Base-by-base conservation (phyloP, 306 rosid species). In the Medicago arabica region DNA sequence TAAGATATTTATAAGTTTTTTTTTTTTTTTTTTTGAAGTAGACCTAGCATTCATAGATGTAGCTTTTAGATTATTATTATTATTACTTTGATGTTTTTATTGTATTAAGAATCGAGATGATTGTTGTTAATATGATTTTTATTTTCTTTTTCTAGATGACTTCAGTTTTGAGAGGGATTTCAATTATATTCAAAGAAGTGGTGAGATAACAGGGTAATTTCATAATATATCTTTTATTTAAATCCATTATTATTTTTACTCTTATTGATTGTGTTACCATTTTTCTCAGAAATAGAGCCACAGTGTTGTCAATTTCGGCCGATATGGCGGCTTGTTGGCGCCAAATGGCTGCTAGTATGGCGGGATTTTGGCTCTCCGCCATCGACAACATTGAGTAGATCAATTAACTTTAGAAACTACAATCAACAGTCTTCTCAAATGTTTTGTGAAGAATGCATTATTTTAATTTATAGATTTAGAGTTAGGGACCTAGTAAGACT, bases 171-270 rank as follows among this genome's bases (percentile, higher is more conserved):
- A 75, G 86, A 85, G 79, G 78, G 71, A 86, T 81, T 80, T 80
- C 80, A 54, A 78, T 79, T 84, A 67, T 71, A 69, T 78, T 77
- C 76, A 28, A 76, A 44, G 81, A 75, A 72, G 77, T 84, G 88
- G 84, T 87, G 92, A 87, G 86, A 71, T 83, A 69, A 67, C 72
- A 31, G 80, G 86, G 89, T 80, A 79, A 86, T 86, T 73, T 73
- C 76, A 21, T 64, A 8, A 16, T 19, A 60, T 47, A 28, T 62
- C 54, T 54, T 34, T 38, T 53, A 3, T 17, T 38, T 13, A 6
- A 15, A 36, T 10, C 21, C n/a, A 6, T 53, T 67, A 5, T 9
- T 39, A 17, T 55, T 43, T 43, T 28, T 64, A 7, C 8, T 66
- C n/a, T n/a, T n/a, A n/a, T n/a, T n/a, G n/a, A n/a, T n/a, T n/a